Evolutionary conservation across 495 filamentous ascomycete species (phyloP), one percentile per base, ranked within the genome.

Genomic region (Niebla homalea): DNA sequence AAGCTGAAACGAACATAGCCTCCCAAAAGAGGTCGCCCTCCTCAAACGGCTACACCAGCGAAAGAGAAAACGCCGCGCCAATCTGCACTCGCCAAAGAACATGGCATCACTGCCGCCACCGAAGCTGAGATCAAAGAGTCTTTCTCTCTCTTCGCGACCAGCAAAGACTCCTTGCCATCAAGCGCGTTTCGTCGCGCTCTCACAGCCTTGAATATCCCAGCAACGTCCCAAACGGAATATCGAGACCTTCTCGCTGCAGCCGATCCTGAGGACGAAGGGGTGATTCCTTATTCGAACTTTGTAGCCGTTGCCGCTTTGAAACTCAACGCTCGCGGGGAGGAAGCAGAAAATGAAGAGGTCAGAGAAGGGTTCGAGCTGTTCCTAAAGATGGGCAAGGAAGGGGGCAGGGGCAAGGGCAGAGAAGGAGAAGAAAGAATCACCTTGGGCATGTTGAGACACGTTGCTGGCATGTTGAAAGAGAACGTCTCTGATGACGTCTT

Each of bases 51-150:
- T 14, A 16, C 50, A 21, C 21, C 40, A 37, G 14, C 49, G 23
- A 22, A 75, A 67, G 57, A 50, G 25, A 46, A 52, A 29, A 38
- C 49, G 29, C 49, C 60, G n/a, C 47, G 64, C 35, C 78, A 74
- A 55, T 94, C 89, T 56, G 90, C 87, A 62, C 85, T 94, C 52
- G 89, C 89, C 3, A 85, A 85, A 63, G 85, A 92, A 54, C 79
- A 96, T 72, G 76, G 85, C 63, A 80, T 98, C 64, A 81, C 79
- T 23, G 79, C 77, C 19, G 78, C 79, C 44, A 83, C 95, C 69
- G 92, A 98, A 62, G 71, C 75, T 55, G 87, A 95, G 64, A 94
- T 98, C 58, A 78, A 78, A 57, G 88, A 94, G 64, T 89, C 88
- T 15, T 98, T 92, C 66, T 66, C 74, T 26, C 73, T 96, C 16